Base-by-base conservation (phyloP, 1,139 yeast species). In the Geotrichum macrosporum region DNA sequence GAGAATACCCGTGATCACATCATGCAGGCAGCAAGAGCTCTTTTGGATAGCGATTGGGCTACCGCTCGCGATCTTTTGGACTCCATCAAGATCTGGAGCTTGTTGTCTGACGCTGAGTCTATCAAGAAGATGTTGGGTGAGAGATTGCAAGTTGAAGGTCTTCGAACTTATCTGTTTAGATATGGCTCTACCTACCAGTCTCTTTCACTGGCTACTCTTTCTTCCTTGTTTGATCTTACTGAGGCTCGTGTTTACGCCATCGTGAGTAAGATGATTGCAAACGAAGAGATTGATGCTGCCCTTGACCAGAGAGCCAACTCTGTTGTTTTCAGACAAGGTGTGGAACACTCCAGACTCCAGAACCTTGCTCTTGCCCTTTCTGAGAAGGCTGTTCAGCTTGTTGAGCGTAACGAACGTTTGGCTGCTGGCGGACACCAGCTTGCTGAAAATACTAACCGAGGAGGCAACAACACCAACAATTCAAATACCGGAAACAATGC, bases 1-100 rank as follows among this genome's bases (percentile, higher is more conserved):
- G 98, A 92, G 71, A 86, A 92, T 68, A 85, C 94, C 46, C 84
- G 94, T 64, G 99, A 92, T 68, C 88, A 80, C 68, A 83, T 92
- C 60, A 82, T 92, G 75, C 89, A 86, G 66, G 95, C 97, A 45
- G 94, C 97, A 38, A 82, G 82, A 68, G 81, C 88, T 38, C 79
- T 94, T 67, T 85, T 86, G 65, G 78, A 77, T 59, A 96, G 97
- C 57, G 87, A 92, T 64, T 92, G 98, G 98, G 70, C 75, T 52
- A 74, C 77, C 60, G 83, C 96, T 36, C 77, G 81, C 58, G 78
- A 79, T 42, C 76, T 86, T 61, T 76, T 94, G 61, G 73, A 76
- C 39, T 73, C 84, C 27, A 84, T 94, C 64, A 85, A 88, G 70
- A 83, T 88, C 59, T 92, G 98, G 98, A 77, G 78, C 55, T 76